Evolutionary conservation across 768 basidiomycete species (phyloP).

Genomic region (Tulasnella sp.): DNA sequence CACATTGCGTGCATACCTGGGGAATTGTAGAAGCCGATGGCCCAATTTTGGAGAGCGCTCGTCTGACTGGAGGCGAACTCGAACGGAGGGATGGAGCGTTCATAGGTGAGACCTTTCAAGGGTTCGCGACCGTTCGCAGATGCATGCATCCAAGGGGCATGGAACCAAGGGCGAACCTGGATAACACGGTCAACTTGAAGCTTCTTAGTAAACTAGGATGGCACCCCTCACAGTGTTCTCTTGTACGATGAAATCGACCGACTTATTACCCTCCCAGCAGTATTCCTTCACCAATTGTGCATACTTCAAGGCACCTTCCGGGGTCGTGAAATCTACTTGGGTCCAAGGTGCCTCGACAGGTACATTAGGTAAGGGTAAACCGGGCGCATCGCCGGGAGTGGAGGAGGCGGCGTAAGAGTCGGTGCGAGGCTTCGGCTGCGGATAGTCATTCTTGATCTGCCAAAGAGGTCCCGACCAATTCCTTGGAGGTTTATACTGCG

Average conservation of each 20-base stretch:
- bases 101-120: constrained; percentile 13
- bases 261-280: constrained; percentile 19
- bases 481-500: not conserved
- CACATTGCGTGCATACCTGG: not conserved
- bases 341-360: not conserved
- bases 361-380: not conserved
- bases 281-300: not conserved
- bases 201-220: no score
- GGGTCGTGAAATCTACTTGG: constrained; percentile 8
- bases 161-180: constrained; percentile 4
- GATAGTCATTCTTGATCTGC: constrained; percentile 12
- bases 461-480: not conserved
- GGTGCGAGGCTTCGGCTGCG: no score
- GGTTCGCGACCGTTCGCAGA: constrained; percentile 8
- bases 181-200: not conserved
- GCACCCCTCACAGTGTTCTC: not conserved
- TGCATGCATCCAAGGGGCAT: constrained; percentile 20
- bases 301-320: not conserved
- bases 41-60: constrained; percentile 8
- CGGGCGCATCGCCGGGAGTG: not conserved
- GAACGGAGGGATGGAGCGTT: not conserved
- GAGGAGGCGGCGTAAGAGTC: not conserved
- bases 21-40: constrained; percentile 15
- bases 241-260: not conserved
- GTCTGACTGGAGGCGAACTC: not conserved